Conservation (phyloP, 2,329 filamentous ascomycete species). For the Talaromyces pinophilus region DNA sequence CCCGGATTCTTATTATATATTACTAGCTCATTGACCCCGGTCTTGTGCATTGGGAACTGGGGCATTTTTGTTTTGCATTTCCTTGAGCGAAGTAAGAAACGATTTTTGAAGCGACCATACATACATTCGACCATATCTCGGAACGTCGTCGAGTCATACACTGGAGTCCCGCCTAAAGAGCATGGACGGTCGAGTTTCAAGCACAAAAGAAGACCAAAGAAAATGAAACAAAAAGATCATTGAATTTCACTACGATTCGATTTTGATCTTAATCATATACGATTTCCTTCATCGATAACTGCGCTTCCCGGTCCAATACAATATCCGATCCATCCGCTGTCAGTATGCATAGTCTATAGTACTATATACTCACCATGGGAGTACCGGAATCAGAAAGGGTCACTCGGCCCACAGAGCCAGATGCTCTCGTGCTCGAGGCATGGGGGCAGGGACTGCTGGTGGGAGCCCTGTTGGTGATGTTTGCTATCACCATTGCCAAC, state of each 20-base stretch:
- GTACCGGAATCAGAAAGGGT: slow-evolving; percentile 10
- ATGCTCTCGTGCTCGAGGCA: slow-evolving; percentile 47
- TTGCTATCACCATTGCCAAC: slow-evolving; percentile 52
- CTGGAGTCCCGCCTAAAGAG: background rate
- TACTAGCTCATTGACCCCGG: background rate
- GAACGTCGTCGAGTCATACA: background rate
- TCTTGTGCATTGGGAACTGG: background rate
- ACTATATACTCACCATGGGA: slow-evolving; percentile 8
- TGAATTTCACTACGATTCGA: background rate
- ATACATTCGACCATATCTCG: background rate
- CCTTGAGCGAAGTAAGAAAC: background rate
- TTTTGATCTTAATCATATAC: background rate
- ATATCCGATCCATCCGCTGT: background rate
- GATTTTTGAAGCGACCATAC: background rate
- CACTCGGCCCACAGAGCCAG: slow-evolving; percentile 29
- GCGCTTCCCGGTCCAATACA: background rate
- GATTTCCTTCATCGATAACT: background rate
- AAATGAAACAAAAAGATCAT: background rate
- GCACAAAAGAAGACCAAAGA: background rate
- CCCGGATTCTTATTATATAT: slow-evolving; percentile 1
- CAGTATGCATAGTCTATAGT: slow-evolving; percentile 1
- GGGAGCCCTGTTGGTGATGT: slow-evolving; percentile 53
- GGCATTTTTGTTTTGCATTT: background rate
- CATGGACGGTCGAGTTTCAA: background rate
- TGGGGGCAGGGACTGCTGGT: slow-evolving; percentile 55